A percentile compares a stretch with the other conserved stretches of the same genome.
These are phyloP conservation scores for Solanum aculeatissimum DNA, from an alignment of 305 asterid genomes.

Conservation along the genomic window DNA sequence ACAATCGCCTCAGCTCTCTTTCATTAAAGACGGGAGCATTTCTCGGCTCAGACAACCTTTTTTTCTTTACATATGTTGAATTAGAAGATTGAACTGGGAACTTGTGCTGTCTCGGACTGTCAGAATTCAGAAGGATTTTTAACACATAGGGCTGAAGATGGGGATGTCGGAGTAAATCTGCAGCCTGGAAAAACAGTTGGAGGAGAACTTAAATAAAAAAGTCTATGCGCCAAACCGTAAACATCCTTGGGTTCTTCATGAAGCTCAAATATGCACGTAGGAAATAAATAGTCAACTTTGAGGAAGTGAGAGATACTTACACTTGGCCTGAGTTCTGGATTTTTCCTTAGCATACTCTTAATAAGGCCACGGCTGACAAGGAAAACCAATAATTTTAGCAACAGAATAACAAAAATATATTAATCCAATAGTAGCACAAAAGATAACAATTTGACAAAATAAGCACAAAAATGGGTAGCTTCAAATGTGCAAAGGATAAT, in stretches of 20 bases:
- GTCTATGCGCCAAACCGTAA: not conserved
- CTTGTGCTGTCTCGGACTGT: slow-evolving; percentile 53
- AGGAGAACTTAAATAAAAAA: not conserved
- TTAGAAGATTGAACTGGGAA: slow-evolving; percentile 27
- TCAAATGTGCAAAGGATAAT: not conserved
- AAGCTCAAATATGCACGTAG: not conserved
- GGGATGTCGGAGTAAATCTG: slow-evolving; percentile 73
- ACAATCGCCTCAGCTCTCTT: slow-evolving; percentile 56
- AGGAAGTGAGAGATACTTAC: slow-evolving; percentile 29
- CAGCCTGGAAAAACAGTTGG: slow-evolving; percentile 48
- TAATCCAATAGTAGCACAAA: not conserved
- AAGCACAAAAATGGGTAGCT: not conserved
- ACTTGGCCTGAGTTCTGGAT: slow-evolving; percentile 90
- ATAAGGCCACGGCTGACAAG: slow-evolving; percentile 67
- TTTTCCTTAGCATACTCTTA: slow-evolving; percentile 90
- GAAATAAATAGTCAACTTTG: not conserved
- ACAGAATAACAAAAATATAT: not conserved
- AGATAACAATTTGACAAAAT: not conserved
- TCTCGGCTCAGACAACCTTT: slow-evolving; percentile 37
- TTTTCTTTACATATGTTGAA: slow-evolving; percentile 33
- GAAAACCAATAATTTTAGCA: slow-evolving; percentile 4
- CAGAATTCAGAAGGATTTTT: slow-evolving; percentile 44
- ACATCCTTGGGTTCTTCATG: not conserved
- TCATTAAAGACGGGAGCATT: slow-evolving; percentile 15
- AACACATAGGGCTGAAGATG: slow-evolving; percentile 72